phyloP scores from a whole-genome alignment of 306 rosid species.

The Vicia sativa region DNA sequence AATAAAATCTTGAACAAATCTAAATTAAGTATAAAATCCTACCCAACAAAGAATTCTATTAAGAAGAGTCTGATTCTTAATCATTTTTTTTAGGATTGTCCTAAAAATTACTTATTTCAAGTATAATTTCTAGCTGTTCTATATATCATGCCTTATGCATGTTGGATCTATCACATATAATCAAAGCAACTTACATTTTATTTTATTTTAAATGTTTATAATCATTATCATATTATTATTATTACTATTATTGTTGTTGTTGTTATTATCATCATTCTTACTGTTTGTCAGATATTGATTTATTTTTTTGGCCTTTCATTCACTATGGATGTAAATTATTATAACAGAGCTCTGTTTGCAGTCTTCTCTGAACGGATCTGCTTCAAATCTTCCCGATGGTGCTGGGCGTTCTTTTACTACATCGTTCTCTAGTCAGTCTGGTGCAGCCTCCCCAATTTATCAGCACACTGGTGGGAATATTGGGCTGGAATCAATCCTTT shows the following conservation, averaged over 20 bases:
- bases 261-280: too few species aligned
- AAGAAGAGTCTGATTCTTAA: background rate
- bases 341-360: constrained; percentile 48
- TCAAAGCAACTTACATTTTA: background rate
- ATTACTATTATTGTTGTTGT: background rate
- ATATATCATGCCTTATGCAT: constrained; percentile 17
- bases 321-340: constrained; percentile 16
- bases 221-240: background rate
- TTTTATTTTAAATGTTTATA: background rate
- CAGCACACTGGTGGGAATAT: constrained; percentile 84
- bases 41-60: background rate
- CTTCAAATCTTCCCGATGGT: constrained; percentile 88
- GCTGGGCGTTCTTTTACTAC: constrained; percentile 83
- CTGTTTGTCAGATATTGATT: constrained; percentile 16
- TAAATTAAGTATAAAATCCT: too few species aligned
- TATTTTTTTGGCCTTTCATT: background rate
- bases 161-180: constrained; percentile 20
- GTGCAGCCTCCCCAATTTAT: constrained; percentile 88
- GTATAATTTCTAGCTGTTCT: constrained; percentile 1
- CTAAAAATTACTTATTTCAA: background rate
- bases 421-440: constrained; percentile 97
- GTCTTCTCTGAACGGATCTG: constrained; percentile 94
- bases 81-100: background rate
- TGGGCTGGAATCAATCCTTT: constrained; percentile 41
- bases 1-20: too few species aligned